phyloP scores from a whole-genome alignment of 805 yeast species.

The Barnettozyma salicaria region DNA sequence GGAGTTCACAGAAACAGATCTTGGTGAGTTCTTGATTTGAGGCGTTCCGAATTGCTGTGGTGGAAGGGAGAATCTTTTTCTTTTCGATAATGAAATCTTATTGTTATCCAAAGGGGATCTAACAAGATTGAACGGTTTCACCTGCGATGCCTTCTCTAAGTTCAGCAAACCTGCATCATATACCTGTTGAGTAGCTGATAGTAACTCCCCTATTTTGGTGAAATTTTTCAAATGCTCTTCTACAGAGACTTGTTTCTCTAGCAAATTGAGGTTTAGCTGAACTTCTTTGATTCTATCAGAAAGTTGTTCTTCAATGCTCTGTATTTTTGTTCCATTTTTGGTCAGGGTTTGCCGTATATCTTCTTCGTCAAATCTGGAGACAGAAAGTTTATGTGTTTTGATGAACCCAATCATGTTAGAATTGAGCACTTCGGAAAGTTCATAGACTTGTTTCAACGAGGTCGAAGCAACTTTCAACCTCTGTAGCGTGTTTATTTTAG shows the following conservation, averaged over 20 bases:
- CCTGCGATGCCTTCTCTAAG: conserved; percentile 6
- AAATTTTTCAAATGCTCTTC: conserved; percentile 11
- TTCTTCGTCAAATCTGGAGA: not conserved
- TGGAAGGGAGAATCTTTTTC: conserved; percentile 23
- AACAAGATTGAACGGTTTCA: conserved; percentile 13
- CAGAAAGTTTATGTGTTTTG: not conserved
- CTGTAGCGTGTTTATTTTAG: not conserved
- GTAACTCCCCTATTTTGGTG: conserved; percentile 7
- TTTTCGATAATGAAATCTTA: conserved; percentile 8
- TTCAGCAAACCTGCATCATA: conserved; percentile 4
- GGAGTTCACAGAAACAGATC: conserved; percentile 8
- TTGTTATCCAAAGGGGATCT: too few species aligned
- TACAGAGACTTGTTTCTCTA: conserved; percentile 7
- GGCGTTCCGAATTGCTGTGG: conserved; percentile 10
- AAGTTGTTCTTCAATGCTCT: conserved; percentile 1
- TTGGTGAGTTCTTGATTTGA: conserved; percentile 5
- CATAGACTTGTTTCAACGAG: not conserved
- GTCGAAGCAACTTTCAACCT: conserved; percentile 1
- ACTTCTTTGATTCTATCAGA: conserved; percentile 9
- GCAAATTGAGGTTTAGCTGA: conserved; percentile 5
- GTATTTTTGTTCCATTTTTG: not conserved
- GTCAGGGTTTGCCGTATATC: too few species aligned
- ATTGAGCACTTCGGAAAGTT: conserved; percentile 2
- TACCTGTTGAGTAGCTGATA: conserved; percentile 5
- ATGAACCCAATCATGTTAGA: conserved; percentile 4